Base-by-base conservation (phyloP, 2,329 filamentous ascomycete genomes). In the Neobulgaria alba region DNA sequence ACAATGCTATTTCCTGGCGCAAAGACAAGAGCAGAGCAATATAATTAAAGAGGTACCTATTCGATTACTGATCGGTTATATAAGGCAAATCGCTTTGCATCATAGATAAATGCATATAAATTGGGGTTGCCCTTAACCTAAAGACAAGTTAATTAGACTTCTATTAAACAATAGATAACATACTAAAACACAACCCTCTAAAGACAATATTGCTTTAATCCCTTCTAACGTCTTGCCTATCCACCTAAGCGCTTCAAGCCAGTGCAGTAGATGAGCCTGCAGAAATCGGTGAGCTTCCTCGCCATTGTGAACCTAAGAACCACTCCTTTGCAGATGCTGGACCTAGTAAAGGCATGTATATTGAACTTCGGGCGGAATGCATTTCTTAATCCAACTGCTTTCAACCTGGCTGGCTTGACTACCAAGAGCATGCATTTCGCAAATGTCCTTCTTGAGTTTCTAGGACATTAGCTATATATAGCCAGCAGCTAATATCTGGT, bases 281-380 rank as follows among this genome's bases (percentile, higher is more conserved):
- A 64, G 51, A 44, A 64, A 64, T 8, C 39, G 15, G 39, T 61
- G 50, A n/a, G 47, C 53, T 35, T 43, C 12, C 16, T 57, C 52
- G 39, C 42, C 36, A 42, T 57, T 51, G 42, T 48, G 48, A 49
- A 54, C 56, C 49, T 55, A 54, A 42, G 47, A 45, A 38, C 45
- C 42, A 51, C 54, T 53, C 26, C 49, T 41, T 45, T 52, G 42
- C 0, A 57, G 38, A 51, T 61, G 58, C 29, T 51, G 48, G 15
- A 57, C 46, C 61, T 59, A 64, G 49, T 64, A 62, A 4, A 53
- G 49, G 43, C 57, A 62, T 33, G 55, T 57, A 53, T 64, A 65
- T 41, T 56, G 51, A 38, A 65, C 42, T 54, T 57, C 42, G 47
- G 49, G 29, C 50, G 59, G 42, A 57, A 66, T 35, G 46, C 51